phyloP scores from a whole-genome alignment of 2,329 filamentous ascomycete genomes.

The Scleromitrula shiraiana region DNA sequence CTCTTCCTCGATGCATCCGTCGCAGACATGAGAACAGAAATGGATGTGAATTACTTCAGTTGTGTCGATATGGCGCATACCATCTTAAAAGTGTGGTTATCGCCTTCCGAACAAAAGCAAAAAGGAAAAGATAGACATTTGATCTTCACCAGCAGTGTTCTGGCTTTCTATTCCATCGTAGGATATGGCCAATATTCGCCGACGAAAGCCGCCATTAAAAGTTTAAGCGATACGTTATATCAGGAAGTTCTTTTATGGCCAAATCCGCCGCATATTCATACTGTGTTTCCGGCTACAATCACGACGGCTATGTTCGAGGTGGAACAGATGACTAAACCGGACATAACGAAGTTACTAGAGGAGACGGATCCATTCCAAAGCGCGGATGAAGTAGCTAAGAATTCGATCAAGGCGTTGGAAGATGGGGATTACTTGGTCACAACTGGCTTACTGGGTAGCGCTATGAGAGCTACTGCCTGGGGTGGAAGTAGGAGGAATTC shows the following conservation, averaged over 20 bases:
- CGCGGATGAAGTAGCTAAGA: slow-evolving; percentile 67
- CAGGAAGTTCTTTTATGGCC: slow-evolving; percentile 86
- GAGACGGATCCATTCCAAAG: slow-evolving; percentile 72
- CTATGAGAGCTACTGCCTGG: slow-evolving; percentile 58
- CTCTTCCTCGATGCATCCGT: slow-evolving; percentile 72
- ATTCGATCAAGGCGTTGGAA: slow-evolving; percentile 67
- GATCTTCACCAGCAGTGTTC: slow-evolving; percentile 75
- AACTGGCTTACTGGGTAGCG: slow-evolving; percentile 60
- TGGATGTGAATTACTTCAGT: slow-evolving; percentile 91
- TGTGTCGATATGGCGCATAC: slow-evolving; percentile 80
- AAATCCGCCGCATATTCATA: slow-evolving; percentile 69
- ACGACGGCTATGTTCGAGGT: slow-evolving; percentile 63
- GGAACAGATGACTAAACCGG: slow-evolving; percentile 74
- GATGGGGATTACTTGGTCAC: slow-evolving; percentile 72
- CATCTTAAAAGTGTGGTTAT: slow-evolving; percentile 67
- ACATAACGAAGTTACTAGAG: slow-evolving; percentile 71
- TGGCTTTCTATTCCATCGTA: slow-evolving; percentile 66
- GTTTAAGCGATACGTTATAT: slow-evolving; percentile 71
- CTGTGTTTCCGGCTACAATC: slow-evolving; percentile 81
- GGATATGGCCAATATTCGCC: slow-evolving; percentile 83
- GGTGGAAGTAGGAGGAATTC: slow-evolving; percentile 49
- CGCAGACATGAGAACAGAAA: slow-evolving; percentile 61
- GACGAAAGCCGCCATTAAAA: slow-evolving; percentile 76
- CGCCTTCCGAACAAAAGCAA: slow-evolving; percentile 39
- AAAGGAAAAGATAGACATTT: slow-evolving; percentile 58